phyloP scores from a whole-genome alignment of 2,329 filamentous ascomycete genomes.

The Canariomyces notabilis region DNA sequence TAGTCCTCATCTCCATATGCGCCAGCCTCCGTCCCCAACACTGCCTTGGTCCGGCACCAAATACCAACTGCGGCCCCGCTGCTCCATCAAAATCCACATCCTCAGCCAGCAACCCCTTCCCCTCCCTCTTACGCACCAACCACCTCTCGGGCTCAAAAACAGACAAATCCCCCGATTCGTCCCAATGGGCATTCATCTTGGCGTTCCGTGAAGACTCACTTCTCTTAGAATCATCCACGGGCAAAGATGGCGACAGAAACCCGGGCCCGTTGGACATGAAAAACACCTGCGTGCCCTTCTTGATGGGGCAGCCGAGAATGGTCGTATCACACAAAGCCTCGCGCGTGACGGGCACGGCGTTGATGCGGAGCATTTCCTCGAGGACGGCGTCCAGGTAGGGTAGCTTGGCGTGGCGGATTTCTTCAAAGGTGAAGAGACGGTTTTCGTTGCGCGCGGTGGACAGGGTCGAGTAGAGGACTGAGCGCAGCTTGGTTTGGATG shows the following conservation, averaged over 20 bases:
- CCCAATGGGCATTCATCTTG: not conserved
- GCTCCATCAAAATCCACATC: slow-evolving; percentile 2
- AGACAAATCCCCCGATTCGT: not conserved
- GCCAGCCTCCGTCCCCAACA: slow-evolving; percentile 1
- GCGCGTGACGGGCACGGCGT: not conserved
- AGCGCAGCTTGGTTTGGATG: not conserved
- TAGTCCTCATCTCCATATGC: slow-evolving; percentile 2
- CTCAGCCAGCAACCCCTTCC: not conserved
- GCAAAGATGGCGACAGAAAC: slow-evolving; percentile 1
- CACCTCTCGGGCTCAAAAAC: not conserved
- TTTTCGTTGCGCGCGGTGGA: not conserved
- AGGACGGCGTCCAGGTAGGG: slow-evolving; percentile 1
- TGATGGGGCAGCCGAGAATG: not conserved
- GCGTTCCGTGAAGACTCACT: not conserved
- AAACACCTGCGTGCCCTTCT: slow-evolving; percentile 1
- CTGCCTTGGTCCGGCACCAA: not conserved
- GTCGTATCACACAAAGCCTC: not conserved
- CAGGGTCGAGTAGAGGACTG: not conserved
- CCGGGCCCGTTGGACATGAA: slow-evolving; percentile 1
- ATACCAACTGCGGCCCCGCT: not conserved
- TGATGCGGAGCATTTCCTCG: slow-evolving; percentile 4
- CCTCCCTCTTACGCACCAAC: not conserved
- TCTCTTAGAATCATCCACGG: not conserved
- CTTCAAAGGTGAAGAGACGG: slow-evolving; percentile 1
- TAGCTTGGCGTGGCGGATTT: slow-evolving; percentile 1